phyloP scores from a whole-genome alignment of 106 monocot species.

The Apostasia ramifera region DNA sequence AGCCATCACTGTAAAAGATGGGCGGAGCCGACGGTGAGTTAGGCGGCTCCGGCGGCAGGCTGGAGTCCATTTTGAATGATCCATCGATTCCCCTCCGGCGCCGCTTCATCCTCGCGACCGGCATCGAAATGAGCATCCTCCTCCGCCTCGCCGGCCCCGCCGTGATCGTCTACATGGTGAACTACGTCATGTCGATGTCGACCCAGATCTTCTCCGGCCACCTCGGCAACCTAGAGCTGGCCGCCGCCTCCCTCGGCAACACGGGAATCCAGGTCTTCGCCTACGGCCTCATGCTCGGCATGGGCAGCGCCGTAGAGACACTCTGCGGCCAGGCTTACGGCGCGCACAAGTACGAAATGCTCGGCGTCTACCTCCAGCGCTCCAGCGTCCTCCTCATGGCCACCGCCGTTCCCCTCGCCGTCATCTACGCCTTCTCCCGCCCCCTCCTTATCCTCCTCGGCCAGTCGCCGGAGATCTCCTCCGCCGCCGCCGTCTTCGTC shows the following conservation, averaged over 20 bases:
- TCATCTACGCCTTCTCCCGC: slow-evolving; percentile 36
- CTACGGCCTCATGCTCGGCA: slow-evolving; percentile 35
- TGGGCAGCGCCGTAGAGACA: slow-evolving; percentile 40
- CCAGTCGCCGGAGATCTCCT: slow-evolving; percentile 30
- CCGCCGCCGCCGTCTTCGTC: slow-evolving; percentile 39
- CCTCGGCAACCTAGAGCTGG: slow-evolving; percentile 76
- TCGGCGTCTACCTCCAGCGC: slow-evolving; percentile 39
- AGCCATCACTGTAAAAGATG: background rate
- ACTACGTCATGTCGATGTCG: too few species aligned
- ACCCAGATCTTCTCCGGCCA: background rate
- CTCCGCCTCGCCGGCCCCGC: slow-evolving; percentile 29
- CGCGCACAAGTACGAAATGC: slow-evolving; percentile 36
- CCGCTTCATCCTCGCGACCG: slow-evolving; percentile 3
- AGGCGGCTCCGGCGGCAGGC: background rate
- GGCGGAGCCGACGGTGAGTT: background rate
- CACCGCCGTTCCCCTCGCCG: slow-evolving; percentile 29
- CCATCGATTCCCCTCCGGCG: background rate
- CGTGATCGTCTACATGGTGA: slow-evolving; percentile 11
- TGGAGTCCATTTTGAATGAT: slow-evolving; percentile 29
- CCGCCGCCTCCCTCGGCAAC: slow-evolving; percentile 76
- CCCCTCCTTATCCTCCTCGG: slow-evolving; percentile 29
- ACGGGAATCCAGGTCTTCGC: slow-evolving; percentile 34
- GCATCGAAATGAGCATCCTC: slow-evolving; percentile 25
- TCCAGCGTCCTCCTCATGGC: slow-evolving; percentile 39
- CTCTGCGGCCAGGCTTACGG: slow-evolving; percentile 53